Evolutionary conservation across 768 basidiomycete species (phyloP).

Genomic region (Suillus sp.): DNA sequence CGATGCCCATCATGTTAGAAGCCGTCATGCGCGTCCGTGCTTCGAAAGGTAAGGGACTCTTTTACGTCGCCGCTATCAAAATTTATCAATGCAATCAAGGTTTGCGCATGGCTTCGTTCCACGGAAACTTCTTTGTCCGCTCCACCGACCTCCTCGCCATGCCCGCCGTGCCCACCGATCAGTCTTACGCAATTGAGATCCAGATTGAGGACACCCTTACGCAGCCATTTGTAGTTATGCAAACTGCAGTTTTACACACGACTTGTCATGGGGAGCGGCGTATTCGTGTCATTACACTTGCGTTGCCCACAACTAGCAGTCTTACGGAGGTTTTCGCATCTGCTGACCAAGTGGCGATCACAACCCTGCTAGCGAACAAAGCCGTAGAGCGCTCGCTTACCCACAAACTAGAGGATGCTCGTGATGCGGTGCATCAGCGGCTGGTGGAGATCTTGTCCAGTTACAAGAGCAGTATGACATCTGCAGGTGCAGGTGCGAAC

Average conservation of each 20-base stretch:
- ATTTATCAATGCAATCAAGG: conserved; percentile 43
- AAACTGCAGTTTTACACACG: conserved; percentile 93
- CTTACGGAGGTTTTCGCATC: conserved; percentile 89
- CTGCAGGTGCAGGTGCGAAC: conserved; percentile 89
- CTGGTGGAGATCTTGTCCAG: conserved; percentile 82
- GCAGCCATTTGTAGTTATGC: conserved; percentile 88
- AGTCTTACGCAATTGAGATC: conserved; percentile 94
- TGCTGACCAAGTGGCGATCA: conserved; percentile 85
- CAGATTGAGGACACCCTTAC: conserved; percentile 95
- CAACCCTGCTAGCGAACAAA: conserved; percentile 86
- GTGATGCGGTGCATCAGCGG: conserved; percentile 82
- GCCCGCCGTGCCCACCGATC: conserved; percentile 95
- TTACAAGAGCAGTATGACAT: conserved; percentile 96
- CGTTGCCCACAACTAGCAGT: conserved; percentile 85
- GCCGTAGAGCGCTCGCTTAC: conserved; percentile 87
- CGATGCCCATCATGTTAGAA: conserved; percentile 94
- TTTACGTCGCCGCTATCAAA: not conserved
- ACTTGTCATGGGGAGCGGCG: conserved; percentile 92
- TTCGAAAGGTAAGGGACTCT: conserved; percentile 69
- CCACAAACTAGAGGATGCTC: conserved; percentile 85
- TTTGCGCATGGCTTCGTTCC: conserved; percentile 95
- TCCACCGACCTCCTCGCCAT: conserved; percentile 96
- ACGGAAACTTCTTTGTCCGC: conserved; percentile 98
- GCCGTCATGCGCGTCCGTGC: conserved; percentile 98
- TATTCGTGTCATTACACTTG: conserved; percentile 87